Percentiles rank a stretch among this genome's conserved stretches.
These are phyloP conservation scores for Carex littledalei DNA, from an alignment of 176 grass and related monocot species.

Conservation along the genomic window DNA sequence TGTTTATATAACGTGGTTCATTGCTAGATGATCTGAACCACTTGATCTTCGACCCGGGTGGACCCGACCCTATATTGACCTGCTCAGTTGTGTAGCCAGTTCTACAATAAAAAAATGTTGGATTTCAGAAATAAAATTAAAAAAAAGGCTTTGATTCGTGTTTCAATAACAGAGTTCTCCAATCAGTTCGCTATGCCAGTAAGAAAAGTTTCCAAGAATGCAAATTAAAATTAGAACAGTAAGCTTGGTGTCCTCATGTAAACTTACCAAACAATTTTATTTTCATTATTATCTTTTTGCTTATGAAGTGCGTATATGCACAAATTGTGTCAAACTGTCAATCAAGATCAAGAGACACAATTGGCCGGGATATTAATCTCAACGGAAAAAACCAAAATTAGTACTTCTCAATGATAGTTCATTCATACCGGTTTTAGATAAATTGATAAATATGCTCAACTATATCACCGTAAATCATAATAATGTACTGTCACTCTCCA, in stretches of 20 bases:
- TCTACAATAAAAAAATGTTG: conserved; percentile 21
- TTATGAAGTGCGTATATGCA: background rate
- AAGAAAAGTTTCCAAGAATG: background rate
- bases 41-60: conserved; percentile 41
- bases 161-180: background rate
- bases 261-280: background rate
- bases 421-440: background rate
- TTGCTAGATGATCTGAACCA: conserved; percentile 54
- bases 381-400: background rate
- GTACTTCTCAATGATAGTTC: background rate
- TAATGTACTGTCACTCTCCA: background rate
- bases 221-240: background rate
- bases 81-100: conserved; percentile 37
- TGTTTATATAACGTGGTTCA: conserved; percentile 48
- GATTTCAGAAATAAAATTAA: background rate
- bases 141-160: background rate
- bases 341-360: background rate
- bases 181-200: background rate
- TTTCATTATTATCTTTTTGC: background rate
- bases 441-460: background rate
- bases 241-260: background rate
- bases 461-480: background rate
- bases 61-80: conserved; percentile 44
- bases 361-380: background rate
- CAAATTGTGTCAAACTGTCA: conserved; percentile 3